Evolutionary conservation across 805 yeast genomes (phyloP), one percentile per base, ranked within the genome.

Genomic region (Wickerhamiella slavikovae): DNA sequence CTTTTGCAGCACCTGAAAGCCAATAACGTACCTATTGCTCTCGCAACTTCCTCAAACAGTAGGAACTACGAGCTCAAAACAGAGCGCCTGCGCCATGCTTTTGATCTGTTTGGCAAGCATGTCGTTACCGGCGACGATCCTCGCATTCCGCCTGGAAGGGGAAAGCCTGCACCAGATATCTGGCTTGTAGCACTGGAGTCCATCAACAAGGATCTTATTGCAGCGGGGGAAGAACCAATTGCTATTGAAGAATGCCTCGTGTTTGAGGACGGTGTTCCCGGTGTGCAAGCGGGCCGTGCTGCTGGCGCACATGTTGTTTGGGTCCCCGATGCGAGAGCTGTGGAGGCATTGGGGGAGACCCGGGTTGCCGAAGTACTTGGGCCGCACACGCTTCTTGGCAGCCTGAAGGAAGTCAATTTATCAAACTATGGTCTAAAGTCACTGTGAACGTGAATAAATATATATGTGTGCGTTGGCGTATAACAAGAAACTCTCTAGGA

Each of bases 191-290:
- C 95, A 25, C 61, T 89, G 35, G 66, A 59, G 13, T 62, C 72
- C 10, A 42, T 89, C 31, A 89, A 89, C 48, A 42, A 45, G 15
- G 65, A 66, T 25, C 60, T 71, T 29, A 42, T 47, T 2, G 48
- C 47, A 2, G 42, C 51, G 3, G 64, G 60, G 3, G 47, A 54
- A 16, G 57, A 48, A 2, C 54, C 54, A 21, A 74, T 85, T 35
- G 43, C 48, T 31, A 75, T 85, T 3, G 70, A 68, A 19, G 93
- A 89, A 43, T 77, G 92, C 43, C 50, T 89, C 19, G 75, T 89
- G 2, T 89, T 89, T 51, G 98, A 89, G 57, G 99, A 89, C 52
- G 96, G 94, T 3, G 58, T 82, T 25, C 83, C 93, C 1, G 99
- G 99, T 3, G 85, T 85, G 15, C 45, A 57, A 12, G 73, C 93